Conservation (phyloP, 2,329 filamentous ascomycete genomes). For the Calcarisporium arbuscula region DNA sequence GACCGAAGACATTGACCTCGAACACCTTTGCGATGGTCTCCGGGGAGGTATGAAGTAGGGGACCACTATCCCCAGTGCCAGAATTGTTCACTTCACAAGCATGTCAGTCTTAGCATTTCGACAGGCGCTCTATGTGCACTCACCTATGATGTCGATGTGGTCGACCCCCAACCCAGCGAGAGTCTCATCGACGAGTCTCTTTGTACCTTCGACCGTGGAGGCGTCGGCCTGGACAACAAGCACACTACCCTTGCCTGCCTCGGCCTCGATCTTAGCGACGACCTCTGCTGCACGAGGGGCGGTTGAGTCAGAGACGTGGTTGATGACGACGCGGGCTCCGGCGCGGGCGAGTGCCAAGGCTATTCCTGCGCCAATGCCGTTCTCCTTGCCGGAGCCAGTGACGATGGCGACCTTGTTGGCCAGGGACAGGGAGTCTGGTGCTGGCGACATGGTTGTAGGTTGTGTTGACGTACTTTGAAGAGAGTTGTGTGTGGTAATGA, state of each 20-base stretch:
- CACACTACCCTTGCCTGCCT: conserved; percentile 3
- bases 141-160: conserved; percentile 5
- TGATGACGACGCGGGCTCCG: conserved; percentile 29
- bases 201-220: conserved; percentile 1
- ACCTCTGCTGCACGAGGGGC: conserved; percentile 17
- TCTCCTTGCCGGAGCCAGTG: conserved; percentile 34
- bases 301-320: conserved; percentile 30
- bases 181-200: conserved; percentile 2
- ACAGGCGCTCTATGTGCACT: neutral
- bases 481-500: no score
- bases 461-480: no score
- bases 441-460: no score
- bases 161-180: conserved; percentile 2
- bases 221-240: conserved; percentile 9
- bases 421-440: conserved; percentile 26
- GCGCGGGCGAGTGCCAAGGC: conserved; percentile 28
- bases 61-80: conserved; percentile 3
- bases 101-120: no score
- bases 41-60: neutral
- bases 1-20: conserved; percentile 1
- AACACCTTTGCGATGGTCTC: conserved; percentile 1
- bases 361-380: conserved; percentile 33
- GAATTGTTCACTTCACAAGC: conserved; percentile 4
- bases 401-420: conserved; percentile 32
- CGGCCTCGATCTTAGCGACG: neutral